Evolutionary conservation across 1,284 basidiomycete genomes (phyloP), one percentile per base, ranked within the genome.

Genomic region (Stereum hirsutum): DNA sequence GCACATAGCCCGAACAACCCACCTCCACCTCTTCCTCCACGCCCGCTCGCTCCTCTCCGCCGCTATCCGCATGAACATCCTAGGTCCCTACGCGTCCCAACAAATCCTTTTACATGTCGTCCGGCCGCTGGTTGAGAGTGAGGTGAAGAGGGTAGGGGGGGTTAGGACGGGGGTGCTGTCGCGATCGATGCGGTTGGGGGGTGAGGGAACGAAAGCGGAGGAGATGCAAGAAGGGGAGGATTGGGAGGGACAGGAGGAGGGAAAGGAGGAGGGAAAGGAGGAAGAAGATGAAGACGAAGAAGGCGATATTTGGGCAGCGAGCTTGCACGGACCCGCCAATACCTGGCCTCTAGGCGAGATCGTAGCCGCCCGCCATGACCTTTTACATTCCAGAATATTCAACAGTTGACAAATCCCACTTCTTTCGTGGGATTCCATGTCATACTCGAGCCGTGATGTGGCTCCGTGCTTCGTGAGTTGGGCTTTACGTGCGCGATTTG

Each of bases 331-430:
- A 1, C 92, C 92, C 4, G 84, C 86, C 20, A 92, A 82, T 51
- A 96, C 89, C 4, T 99, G 94, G 91, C 95, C 95, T 0, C 61
- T 99, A 12, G 94, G 93, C n/a, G 95, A 99, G 63, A 87, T 98
- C 34, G 68, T 98, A 15, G 81, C 87, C 33, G 78, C 81, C 24
- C 70, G 95, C 48, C 95, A 99, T 62, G 95, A 98, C 65, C 66
- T 93, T 54, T 86, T 96, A 59, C 95, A 98, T 65, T 94, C 92
- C 28, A 74, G 94, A 41, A 89, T 99, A 51, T 99, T 99, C 72
- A 99, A 99, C 63, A 89, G 85, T 64, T 87, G 24, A 38, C n/a
- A n/a, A n/a, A n/a, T n/a, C n/a, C n/a, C n/a, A n/a, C n/a, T n/a
- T n/a, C n/a, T n/a, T n/a, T n/a, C n/a, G n/a, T n/a, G n/a, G n/a